These are phyloP conservation scores for Grosmannia clavigera DNA, from an alignment of 2,329 filamentous ascomycete genomes.

Conservation along the genomic window DNA sequence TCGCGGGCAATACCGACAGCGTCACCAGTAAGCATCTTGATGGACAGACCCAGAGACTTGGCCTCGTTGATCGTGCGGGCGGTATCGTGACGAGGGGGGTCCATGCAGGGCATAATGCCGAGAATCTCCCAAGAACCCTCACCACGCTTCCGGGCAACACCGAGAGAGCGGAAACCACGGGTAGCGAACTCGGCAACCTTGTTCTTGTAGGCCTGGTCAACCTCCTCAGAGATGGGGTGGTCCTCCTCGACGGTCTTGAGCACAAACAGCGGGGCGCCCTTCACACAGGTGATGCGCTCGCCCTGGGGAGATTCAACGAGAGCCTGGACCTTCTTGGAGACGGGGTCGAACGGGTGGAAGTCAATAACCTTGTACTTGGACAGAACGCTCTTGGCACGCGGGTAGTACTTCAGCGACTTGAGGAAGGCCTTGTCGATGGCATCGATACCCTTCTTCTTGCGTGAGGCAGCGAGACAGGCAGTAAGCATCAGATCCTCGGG, in stretches of 20 bases:
- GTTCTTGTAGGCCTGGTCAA: conserved; percentile 80
- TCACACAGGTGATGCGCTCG: conserved; percentile 77
- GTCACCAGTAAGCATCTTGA: conserved; percentile 95
- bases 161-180: conserved; percentile 87
- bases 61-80: conserved; percentile 83
- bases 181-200: conserved; percentile 85
- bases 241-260: conserved; percentile 80
- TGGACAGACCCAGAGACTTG: conserved; percentile 73
- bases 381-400: conserved; percentile 66
- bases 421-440: conserved; percentile 93
- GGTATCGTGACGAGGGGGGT: conserved; percentile 83
- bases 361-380: conserved; percentile 75
- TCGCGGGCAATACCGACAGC: conserved; percentile 87
- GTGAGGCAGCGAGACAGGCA: conserved; percentile 77
- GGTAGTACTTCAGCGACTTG: conserved; percentile 72
- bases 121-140: conserved; percentile 79
- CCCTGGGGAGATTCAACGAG: conserved; percentile 73
- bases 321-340: conserved; percentile 85
- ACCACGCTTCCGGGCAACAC: conserved; percentile 81
- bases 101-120: conserved; percentile 88
- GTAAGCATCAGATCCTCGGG: conserved; percentile 85
- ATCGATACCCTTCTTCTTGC: conserved; percentile 93
- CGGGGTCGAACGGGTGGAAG: conserved; percentile 82
- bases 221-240: conserved; percentile 61
- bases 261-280: conserved; percentile 81